phyloP scores from a whole-genome alignment of 345 rosid genomes.

The Draba incana region DNA sequence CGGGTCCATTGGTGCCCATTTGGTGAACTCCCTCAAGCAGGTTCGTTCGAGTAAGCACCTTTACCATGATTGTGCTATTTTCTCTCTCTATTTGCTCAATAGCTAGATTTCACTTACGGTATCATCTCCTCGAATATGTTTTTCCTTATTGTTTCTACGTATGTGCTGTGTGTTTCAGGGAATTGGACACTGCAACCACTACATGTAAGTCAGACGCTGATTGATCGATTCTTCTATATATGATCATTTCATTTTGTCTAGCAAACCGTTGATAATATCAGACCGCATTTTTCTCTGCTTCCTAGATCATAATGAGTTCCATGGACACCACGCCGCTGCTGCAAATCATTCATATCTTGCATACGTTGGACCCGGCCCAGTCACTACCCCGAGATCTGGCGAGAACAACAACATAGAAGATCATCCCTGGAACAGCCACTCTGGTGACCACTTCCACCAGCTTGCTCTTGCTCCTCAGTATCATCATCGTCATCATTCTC shows the following conservation, averaged over 20 bases:
- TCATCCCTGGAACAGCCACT: slow-evolving; percentile 57
- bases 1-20: slow-evolving; percentile 73
- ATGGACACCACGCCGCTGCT: slow-evolving; percentile 53
- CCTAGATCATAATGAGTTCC: slow-evolving; percentile 57
- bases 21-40: slow-evolving; percentile 53
- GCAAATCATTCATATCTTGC: slow-evolving; percentile 62
- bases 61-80: slow-evolving; percentile 1
- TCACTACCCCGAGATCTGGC: slow-evolving; percentile 47
- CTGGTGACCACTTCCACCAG: slow-evolving; percentile 50
- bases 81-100: slow-evolving; percentile 12
- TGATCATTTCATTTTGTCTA: slow-evolving; percentile 28
- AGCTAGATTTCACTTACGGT: not conserved
- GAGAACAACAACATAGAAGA: slow-evolving; percentile 48
- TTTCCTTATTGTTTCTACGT: slow-evolving; percentile 34
- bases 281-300: slow-evolving; percentile 20
- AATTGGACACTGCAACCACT: slow-evolving; percentile 59
- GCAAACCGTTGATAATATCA: slow-evolving; percentile 18
- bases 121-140: not conserved
- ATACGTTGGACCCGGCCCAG: slow-evolving; percentile 54
- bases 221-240: slow-evolving; percentile 8
- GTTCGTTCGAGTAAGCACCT: slow-evolving; percentile 62
- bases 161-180: slow-evolving; percentile 53
- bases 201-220: slow-evolving; percentile 54
- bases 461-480: slow-evolving; percentile 64
- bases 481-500: slow-evolving; percentile 47